Evolutionary conservation across 352 stramenopile species (phyloP).

Genomic region (Pythium aphanidermatum): DNA sequence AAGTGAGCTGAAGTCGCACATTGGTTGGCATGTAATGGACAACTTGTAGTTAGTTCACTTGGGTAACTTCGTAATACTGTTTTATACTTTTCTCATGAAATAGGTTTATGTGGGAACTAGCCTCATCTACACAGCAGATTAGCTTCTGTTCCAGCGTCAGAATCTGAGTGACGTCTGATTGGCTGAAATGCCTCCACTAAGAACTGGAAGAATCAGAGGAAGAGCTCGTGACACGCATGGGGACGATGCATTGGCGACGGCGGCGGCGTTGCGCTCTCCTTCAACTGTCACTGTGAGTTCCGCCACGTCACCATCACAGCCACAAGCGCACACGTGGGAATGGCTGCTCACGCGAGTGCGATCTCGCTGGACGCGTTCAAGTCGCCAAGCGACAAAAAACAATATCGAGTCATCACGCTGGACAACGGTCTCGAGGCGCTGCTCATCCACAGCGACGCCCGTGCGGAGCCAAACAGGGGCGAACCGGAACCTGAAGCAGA

Average conservation of each 20-base stretch:
- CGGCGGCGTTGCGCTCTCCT: not conserved
- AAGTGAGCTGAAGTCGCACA: too few species aligned
- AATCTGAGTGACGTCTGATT: too few species aligned
- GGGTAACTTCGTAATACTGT: too few species aligned
- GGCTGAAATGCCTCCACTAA: slow-evolving; percentile 15
- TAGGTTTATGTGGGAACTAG: too few species aligned
- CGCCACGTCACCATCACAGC: not conserved
- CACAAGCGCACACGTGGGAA: not conserved
- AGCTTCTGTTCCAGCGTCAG: too few species aligned
- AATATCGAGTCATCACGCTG: slow-evolving; percentile 45
- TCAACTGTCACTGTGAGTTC: not conserved
- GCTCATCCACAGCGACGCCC: slow-evolving; percentile 23
- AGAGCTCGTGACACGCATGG: slow-evolving; percentile 5
- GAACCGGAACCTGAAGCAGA: slow-evolving; percentile 22
- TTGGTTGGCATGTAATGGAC: too few species aligned
- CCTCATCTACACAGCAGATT: too few species aligned
- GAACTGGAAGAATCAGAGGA: slow-evolving; percentile 21
- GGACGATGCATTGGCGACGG: not conserved
- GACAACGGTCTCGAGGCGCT: slow-evolving; percentile 41
- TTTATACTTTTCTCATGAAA: too few species aligned
- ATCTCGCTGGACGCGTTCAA: slow-evolving; percentile 29
- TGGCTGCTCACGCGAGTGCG: not conserved
- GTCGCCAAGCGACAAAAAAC: slow-evolving; percentile 39
- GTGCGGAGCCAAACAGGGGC: not conserved
- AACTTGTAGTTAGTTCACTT: too few species aligned